Conservation (phyloP, 805 yeast species). For the Barnettozyma populi region DNA sequence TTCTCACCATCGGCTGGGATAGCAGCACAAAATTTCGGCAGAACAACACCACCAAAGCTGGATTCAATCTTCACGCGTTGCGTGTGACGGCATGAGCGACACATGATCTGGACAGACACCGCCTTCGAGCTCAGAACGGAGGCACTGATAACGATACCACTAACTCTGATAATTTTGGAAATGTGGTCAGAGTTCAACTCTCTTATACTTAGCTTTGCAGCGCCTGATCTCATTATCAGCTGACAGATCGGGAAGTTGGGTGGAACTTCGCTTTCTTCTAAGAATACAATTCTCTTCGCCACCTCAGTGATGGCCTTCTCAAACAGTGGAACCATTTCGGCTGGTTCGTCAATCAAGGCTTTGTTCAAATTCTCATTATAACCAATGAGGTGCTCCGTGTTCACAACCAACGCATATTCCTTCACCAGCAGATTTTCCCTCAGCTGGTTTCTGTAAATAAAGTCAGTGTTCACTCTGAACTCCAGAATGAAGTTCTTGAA, state of each 20-base stretch:
- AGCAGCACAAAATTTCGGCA: constrained; percentile 65
- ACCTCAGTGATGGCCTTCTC: constrained; percentile 81
- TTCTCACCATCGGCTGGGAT: constrained; percentile 46
- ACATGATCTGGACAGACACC: constrained; percentile 74
- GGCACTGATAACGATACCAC: constrained; percentile 91
- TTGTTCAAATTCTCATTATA: constrained; percentile 88
- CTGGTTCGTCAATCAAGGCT: constrained; percentile 77
- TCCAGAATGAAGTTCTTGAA: constrained; percentile 80
- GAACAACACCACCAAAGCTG: constrained; percentile 63
- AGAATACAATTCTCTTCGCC: constrained; percentile 57
- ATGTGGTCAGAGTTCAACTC: constrained; percentile 83
- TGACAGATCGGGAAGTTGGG: constrained; percentile 75
- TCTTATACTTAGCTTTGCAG: constrained; percentile 69
- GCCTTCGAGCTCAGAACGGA: constrained; percentile 87
- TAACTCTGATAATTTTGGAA: constrained; percentile 81
- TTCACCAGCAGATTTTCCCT: constrained; percentile 80
- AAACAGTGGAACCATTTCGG: constrained; percentile 80
- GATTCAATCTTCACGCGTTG: constrained; percentile 54
- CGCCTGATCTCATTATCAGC: constrained; percentile 66
- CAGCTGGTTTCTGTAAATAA: constrained; percentile 84
- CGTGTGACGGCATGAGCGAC: constrained; percentile 83
- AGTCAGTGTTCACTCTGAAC: constrained; percentile 77
- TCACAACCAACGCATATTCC: constrained; percentile 66
- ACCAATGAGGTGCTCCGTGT: constrained; percentile 78
- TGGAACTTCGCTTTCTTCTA: constrained; percentile 44